phyloP scores from a whole-genome alignment of 192 early-diverging fungal genomes.

The Spinellus fusiger region DNA sequence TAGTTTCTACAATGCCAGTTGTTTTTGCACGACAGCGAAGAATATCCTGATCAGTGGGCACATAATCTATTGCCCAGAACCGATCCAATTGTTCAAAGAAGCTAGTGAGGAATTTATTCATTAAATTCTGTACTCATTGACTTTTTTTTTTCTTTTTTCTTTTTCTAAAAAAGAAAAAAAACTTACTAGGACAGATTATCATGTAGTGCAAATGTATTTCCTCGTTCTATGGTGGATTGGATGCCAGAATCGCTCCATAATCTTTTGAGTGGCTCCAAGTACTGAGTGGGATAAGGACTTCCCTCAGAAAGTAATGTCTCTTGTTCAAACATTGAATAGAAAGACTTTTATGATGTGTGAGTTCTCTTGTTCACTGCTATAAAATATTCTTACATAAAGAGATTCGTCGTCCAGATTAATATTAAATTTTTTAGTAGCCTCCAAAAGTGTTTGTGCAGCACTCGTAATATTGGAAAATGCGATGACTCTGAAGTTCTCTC shows the following conservation, averaged over 20 bases:
- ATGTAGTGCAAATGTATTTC: constrained; percentile 42
- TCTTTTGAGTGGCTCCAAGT: constrained; percentile 35
- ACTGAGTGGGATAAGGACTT: constrained; percentile 35
- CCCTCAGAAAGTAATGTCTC: constrained; percentile 32
- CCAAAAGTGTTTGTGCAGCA: constrained; percentile 45
- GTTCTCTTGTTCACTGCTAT: constrained; percentile 1
- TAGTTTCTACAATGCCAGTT: constrained; percentile 58
- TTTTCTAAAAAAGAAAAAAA: background rate
- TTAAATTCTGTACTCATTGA: background rate
- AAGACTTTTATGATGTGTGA: background rate
- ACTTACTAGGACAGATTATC: constrained; percentile 52
- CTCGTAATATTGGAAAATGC: constrained; percentile 42
- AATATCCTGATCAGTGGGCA: constrained; percentile 55
- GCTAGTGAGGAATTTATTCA: background rate
- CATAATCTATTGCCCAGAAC: constrained; percentile 37
- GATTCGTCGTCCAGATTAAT: background rate
- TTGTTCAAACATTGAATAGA: constrained; percentile 22
- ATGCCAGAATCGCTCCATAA: constrained; percentile 44
- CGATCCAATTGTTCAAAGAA: constrained; percentile 43
- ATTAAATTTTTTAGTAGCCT: constrained; percentile 24
- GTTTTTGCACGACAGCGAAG: constrained; percentile 55
- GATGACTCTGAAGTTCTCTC: constrained; percentile 40
- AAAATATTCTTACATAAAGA: background rate
- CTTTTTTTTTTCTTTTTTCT: background rate
- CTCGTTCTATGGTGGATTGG: constrained; percentile 31